Evolutionary conservation across 2,329 filamentous ascomycete species (phyloP), one percentile per base, ranked within the genome.

Genomic region (Phaeosphaeria sp.): DNA sequence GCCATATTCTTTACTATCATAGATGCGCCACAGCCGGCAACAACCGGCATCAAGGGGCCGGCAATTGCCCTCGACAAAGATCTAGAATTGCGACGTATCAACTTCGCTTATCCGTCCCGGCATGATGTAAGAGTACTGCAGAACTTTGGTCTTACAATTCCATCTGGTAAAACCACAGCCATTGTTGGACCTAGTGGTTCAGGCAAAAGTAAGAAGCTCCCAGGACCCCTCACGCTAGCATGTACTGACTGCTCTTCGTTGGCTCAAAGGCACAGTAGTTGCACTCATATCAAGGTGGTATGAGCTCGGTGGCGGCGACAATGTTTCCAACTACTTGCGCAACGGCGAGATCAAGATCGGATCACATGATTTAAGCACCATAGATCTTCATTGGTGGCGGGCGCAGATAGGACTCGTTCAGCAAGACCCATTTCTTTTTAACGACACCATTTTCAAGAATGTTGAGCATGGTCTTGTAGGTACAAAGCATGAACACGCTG

Each of bases 211-310:
- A 13, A 40, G 48, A 22, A 21, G 18, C 15, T 25, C 20, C 17
- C 46, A 21, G n/a, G 13, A 2, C 11, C 11, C 30, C 30, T 36
- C 6, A 36, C 11, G 3, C 13, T 39, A 8, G 36, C 13, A 39
- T 39, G 13, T 39, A 9, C 40, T 9, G 21, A 44, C 9, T 13
- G 11, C 4, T 21, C 11, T 8, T 44, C 20, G 8, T 4, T 27
- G 15, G 9, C 22, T 21, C 44, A 11, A 15, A 49, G 48, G 90
- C 72, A 97, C 93, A 0, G 92, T 97, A 62, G 89, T 97, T 25
- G 93, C 93, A 8, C 82, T 98, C 27, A 89, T 97, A 1, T 93
- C 97, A 77, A 63, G 94, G 22, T 97, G 97, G 77, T 97, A 97
- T 75, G 84, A 86, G 4, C 79, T 88, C 5, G 60, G 55, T 11